phyloP scores from a whole-genome alignment of 2,329 filamentous ascomycete genomes.

The Aspergillus hiratsukae region DNA sequence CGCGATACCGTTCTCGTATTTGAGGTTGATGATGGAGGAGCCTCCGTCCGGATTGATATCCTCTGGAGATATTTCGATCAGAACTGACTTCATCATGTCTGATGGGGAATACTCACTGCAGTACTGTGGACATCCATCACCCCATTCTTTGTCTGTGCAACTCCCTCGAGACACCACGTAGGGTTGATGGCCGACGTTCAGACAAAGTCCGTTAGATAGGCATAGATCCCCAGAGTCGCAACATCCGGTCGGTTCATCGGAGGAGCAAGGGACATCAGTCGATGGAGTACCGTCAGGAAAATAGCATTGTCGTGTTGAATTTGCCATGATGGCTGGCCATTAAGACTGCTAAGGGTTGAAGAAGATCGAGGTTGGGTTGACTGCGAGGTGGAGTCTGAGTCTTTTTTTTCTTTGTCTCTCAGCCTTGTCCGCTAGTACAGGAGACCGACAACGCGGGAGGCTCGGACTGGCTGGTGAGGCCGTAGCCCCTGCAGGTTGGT shows the following conservation, averaged over 20 bases:
- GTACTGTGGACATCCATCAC: conserved; percentile 16
- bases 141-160: conserved; percentile 29
- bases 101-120: conserved; percentile 14
- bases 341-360: background rate
- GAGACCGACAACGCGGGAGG: background rate
- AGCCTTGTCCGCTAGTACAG: background rate
- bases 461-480: background rate
- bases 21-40: conserved; percentile 19
- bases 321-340: background rate
- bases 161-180: conserved; percentile 23
- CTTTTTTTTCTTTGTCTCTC: background rate
- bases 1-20: conserved; percentile 6
- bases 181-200: conserved; percentile 19
- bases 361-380: background rate
- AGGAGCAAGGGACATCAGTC: background rate
- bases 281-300: background rate
- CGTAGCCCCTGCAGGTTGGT: background rate
- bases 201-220: conserved; percentile 27
- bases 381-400: background rate
- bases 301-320: background rate
- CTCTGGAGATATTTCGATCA: conserved; percentile 5
- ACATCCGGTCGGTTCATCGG: background rate
- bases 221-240: background rate
- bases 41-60: conserved; percentile 10
- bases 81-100: background rate